Percentiles rank a stretch among this genome's conserved stretches.
Evolutionary conservation across 768 basidiomycete species (phyloP).

Genomic region (Boletus reticulatus): DNA sequence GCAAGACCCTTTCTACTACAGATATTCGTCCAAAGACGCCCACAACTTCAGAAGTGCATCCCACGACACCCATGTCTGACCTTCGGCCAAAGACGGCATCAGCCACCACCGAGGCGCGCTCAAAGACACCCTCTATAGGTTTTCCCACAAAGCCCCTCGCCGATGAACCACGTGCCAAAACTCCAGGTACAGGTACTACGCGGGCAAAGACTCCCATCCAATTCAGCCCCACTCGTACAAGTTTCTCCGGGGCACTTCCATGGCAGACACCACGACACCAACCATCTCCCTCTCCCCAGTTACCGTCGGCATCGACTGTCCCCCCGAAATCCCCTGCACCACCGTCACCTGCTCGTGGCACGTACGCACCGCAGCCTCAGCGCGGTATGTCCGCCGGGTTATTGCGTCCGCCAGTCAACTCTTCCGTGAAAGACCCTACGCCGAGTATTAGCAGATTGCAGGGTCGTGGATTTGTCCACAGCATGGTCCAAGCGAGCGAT

Average conservation of each 20-base stretch:
- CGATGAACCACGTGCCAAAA: slow-evolving; percentile 23
- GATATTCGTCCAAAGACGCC: slow-evolving; percentile 24
- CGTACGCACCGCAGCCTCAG: slow-evolving; percentile 42
- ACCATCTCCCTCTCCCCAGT: slow-evolving; percentile 33
- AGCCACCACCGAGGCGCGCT: slow-evolving; percentile 9
- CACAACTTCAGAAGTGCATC: slow-evolving; percentile 11
- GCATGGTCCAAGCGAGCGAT: slow-evolving; percentile 69
- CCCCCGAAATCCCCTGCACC: slow-evolving; percentile 27
- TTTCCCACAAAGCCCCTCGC: slow-evolving; percentile 8
- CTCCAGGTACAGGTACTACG: slow-evolving; percentile 14
- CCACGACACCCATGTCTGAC: slow-evolving; percentile 24
- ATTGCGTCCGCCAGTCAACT: slow-evolving; percentile 40
- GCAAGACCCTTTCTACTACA: slow-evolving; percentile 16
- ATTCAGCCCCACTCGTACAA: slow-evolving; percentile 13
- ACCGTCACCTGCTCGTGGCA: slow-evolving; percentile 39
- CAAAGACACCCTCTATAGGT: slow-evolving; percentile 20
- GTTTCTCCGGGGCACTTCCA: slow-evolving; percentile 14
- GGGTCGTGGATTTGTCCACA: slow-evolving; percentile 85
- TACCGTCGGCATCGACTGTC: slow-evolving; percentile 29
- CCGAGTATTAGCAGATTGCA: slow-evolving; percentile 81
- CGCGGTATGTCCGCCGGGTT: slow-evolving; percentile 55
- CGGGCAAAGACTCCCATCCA: slow-evolving; percentile 20
- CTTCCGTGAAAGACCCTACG: slow-evolving; percentile 65
- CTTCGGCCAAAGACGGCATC: slow-evolving; percentile 10
- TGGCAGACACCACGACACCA: slow-evolving; percentile 30